phyloP scores from a whole-genome alignment of 2,329 filamentous ascomycete genomes.

The Gnomoniopsis sp. region DNA sequence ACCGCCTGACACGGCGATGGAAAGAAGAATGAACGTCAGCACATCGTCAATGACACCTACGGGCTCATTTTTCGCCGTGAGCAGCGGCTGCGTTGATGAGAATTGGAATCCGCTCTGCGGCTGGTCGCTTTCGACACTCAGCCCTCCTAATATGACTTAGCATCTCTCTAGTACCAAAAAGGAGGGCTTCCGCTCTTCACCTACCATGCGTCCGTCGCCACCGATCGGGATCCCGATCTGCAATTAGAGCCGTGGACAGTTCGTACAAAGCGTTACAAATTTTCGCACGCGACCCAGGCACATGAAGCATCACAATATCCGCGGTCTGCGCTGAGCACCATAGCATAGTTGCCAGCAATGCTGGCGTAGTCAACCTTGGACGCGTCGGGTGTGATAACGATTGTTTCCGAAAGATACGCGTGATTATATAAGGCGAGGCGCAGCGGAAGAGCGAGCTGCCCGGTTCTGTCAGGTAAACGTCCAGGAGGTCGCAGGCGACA shows the following conservation, averaged over 20 bases:
- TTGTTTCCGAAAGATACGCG: constrained; percentile 41
- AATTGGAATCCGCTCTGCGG: constrained; percentile 24
- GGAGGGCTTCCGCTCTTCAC: not conserved
- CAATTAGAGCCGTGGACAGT: constrained; percentile 31
- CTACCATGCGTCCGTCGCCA: constrained; percentile 34
- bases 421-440: constrained; percentile 45
- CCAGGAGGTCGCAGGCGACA: constrained; percentile 44
- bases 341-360: constrained; percentile 43
- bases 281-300: constrained; percentile 36
- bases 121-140: constrained; percentile 30
- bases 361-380: constrained; percentile 39
- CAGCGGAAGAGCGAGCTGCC: constrained; percentile 40
- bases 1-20: constrained; percentile 42
- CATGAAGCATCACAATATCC: constrained; percentile 38
- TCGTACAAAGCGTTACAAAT: constrained; percentile 36
- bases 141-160: constrained; percentile 24
- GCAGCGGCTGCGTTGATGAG: constrained; percentile 24
- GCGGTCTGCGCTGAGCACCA: constrained; percentile 47
- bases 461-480: constrained; percentile 44
- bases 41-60: constrained; percentile 38
- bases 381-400: constrained; percentile 38
- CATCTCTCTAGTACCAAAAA: not conserved
- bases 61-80: constrained; percentile 32
- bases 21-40: constrained; percentile 41
- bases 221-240: constrained; percentile 33